phyloP scores from a whole-genome alignment of 208 protist species.

The Naegleria gruberi region DNA sequence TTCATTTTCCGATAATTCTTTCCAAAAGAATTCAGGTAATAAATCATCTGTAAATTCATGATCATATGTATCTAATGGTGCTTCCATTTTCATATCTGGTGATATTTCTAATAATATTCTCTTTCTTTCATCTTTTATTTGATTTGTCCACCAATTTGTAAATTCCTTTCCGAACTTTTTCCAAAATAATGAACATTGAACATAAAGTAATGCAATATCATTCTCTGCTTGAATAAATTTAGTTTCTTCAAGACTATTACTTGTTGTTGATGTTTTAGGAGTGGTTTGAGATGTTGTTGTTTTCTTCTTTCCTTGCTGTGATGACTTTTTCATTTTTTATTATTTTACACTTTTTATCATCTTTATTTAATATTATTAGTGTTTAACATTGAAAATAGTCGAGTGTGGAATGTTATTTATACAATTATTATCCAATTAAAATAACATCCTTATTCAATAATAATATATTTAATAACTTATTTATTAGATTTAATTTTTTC shows the following conservation, averaged over 20 bases:
- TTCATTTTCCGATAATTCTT: background rate
- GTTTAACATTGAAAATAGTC: too few species aligned
- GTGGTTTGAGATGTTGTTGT: background rate
- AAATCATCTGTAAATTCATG: background rate
- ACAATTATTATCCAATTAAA: too few species aligned
- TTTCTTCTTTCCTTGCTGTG: too few species aligned
- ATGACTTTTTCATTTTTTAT: background rate
- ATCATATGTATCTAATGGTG: background rate
- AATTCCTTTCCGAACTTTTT: background rate
- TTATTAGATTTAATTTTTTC: background rate
- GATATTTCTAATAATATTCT: background rate
- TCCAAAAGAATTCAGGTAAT: background rate
- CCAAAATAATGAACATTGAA: background rate
- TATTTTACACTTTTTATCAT: background rate
- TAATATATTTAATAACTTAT: background rate
- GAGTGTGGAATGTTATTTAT: too few species aligned
- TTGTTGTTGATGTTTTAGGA: background rate
- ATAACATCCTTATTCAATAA: background rate
- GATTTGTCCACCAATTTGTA: background rate
- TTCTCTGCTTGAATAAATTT: background rate
- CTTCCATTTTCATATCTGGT: background rate
- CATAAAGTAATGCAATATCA: background rate
- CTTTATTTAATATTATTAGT: too few species aligned
- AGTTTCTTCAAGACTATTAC: background rate
- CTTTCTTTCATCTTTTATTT: background rate